Evolutionary conservation across 2,329 filamentous ascomycete genomes (phyloP).

Genomic region (Stenocarpella maydis): DNA sequence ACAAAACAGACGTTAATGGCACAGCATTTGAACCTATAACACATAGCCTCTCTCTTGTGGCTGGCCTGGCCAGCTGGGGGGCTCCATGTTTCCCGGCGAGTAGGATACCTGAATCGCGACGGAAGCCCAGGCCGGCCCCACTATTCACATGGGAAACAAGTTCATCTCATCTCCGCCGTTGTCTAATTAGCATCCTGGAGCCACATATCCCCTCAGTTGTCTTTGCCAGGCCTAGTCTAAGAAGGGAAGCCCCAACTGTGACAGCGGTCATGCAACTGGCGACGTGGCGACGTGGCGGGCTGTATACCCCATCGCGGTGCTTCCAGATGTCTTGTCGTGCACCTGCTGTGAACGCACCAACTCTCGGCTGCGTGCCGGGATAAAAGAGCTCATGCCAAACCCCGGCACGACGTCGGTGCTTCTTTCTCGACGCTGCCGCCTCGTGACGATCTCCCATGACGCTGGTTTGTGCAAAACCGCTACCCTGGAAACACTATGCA

Average conservation of each 20-base stretch:
- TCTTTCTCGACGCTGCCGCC: conserved; percentile 35
- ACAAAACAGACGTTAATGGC: conserved; percentile 23
- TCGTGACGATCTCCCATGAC: conserved; percentile 18
- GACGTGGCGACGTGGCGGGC: conserved; percentile 12
- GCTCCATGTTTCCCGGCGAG: background rate
- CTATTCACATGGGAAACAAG: background rate
- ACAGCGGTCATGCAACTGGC: conserved; percentile 20
- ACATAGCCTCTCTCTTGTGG: background rate
- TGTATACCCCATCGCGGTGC: conserved; percentile 8
- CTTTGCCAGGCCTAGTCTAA: conserved; percentile 17
- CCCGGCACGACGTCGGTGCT: conserved; percentile 41
- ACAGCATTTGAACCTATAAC: conserved; percentile 13
- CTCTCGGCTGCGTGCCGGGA: conserved; percentile 24
- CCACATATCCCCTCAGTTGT: background rate
- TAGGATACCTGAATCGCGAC: background rate
- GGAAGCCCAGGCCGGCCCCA: background rate
- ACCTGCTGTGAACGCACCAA: conserved; percentile 28
- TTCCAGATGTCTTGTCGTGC: background rate
- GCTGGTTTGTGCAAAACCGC: conserved; percentile 18
- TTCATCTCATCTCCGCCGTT: conserved; percentile 11
- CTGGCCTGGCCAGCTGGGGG: background rate
- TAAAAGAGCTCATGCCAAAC: background rate
- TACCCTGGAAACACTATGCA: conserved; percentile 17
- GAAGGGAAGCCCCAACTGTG: background rate
- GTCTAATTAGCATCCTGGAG: conserved; percentile 12